These are phyloP conservation scores for Plasmodium gallinaceum DNA, from an alignment of 169 alveolate species.

Conservation along the genomic window DNA sequence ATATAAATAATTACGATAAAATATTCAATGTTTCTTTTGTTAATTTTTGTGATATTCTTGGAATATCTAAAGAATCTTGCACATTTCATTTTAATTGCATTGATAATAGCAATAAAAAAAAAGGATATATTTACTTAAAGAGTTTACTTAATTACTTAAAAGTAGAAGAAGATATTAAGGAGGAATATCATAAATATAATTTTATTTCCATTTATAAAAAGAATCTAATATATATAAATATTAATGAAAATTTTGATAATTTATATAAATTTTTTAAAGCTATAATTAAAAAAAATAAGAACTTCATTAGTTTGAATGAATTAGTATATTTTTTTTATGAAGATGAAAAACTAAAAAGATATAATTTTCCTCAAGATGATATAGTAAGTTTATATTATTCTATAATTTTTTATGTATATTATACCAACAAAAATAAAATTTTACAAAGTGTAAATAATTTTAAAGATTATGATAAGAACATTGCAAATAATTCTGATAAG, in stretches of 20 bases:
- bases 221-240: constrained; percentile 57
- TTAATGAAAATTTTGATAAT: constrained; percentile 47
- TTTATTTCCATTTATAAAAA: constrained; percentile 45
- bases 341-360: constrained; percentile 41
- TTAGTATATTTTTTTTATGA: constrained; percentile 61
- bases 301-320: constrained; percentile 55
- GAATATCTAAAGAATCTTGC: constrained; percentile 66
- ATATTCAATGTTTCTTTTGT: constrained; percentile 73
- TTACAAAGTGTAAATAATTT: constrained; percentile 26
- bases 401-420: constrained; percentile 61
- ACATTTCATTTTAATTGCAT: constrained; percentile 55
- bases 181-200: constrained; percentile 49
- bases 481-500: neutral
- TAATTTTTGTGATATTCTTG: constrained; percentile 69
- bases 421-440: constrained; percentile 59
- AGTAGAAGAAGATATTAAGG: constrained; percentile 50
- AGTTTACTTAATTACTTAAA: constrained; percentile 54
- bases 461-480: neutral
- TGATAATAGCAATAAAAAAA: constrained; percentile 37
- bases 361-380: constrained; percentile 46
- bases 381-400: constrained; percentile 38
- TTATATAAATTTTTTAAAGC: constrained; percentile 45
- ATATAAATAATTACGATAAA: constrained; percentile 62
- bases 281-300: constrained; percentile 46
- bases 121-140: constrained; percentile 55